phyloP scores from a whole-genome alignment of 805 yeast genomes.

The Candida xiaguanensis region DNA sequence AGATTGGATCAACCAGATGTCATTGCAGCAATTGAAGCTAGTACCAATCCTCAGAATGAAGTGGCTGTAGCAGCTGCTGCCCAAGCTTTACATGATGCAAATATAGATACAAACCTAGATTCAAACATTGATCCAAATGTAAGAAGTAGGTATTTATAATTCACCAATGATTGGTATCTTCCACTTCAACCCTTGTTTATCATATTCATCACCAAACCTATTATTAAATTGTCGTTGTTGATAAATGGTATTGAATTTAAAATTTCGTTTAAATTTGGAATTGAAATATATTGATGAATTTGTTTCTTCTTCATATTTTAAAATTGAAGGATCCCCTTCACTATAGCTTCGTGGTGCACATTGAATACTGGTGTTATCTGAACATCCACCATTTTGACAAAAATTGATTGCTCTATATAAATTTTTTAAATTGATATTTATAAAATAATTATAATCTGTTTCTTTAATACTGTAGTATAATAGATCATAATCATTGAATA shows the following conservation, averaged over 20 bases:
- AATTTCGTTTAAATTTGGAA: slow-evolving; percentile 26
- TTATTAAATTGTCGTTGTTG: slow-evolving; percentile 41
- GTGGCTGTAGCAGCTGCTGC: slow-evolving; percentile 22
- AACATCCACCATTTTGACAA: slow-evolving; percentile 27
- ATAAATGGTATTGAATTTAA: slow-evolving; percentile 39
- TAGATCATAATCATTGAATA: slow-evolving; percentile 41
- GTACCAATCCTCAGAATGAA: slow-evolving; percentile 3
- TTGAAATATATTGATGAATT: slow-evolving; percentile 28
- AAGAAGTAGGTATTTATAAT: slow-evolving; percentile 1
- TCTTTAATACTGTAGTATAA: slow-evolving; percentile 39
- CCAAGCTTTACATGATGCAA: slow-evolving; percentile 32
- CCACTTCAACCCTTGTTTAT: slow-evolving; percentile 38
- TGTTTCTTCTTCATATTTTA: slow-evolving; percentile 17
- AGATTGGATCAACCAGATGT: slow-evolving; percentile 8
- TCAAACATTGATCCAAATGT: slow-evolving; percentile 16
- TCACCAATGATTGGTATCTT: slow-evolving; percentile 39
- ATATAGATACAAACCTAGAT: slow-evolving; percentile 43
- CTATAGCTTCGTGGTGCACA: slow-evolving; percentile 20
- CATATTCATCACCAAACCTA: slow-evolving; percentile 38
- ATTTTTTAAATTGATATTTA: slow-evolving; percentile 44
- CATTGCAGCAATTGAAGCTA: slow-evolving; percentile 7
- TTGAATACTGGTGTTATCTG: slow-evolving; percentile 15
- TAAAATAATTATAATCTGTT: slow-evolving; percentile 38
- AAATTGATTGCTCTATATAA: slow-evolving; percentile 44
- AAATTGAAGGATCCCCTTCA: slow-evolving; percentile 20